Percentiles rank a stretch among this genome's conserved stretches.
These are phyloP conservation scores for Populus tremula DNA, from an alignment of 345 rosid species.

Conservation along the genomic window DNA sequence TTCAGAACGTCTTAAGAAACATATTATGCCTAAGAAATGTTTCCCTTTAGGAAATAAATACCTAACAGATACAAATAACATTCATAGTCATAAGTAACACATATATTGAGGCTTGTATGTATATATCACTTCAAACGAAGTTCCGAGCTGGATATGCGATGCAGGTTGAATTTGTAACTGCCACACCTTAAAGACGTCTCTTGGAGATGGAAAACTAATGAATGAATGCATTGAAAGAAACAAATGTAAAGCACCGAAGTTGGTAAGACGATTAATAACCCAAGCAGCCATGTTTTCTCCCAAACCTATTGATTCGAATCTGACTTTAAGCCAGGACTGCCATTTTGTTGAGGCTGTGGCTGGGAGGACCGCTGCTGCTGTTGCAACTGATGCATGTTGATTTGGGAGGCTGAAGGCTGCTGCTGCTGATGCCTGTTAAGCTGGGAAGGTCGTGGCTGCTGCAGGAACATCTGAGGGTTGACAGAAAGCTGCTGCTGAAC, in stretches of 20 bases:
- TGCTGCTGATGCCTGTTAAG: conserved; percentile 38
- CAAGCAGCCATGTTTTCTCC: conserved; percentile 2
- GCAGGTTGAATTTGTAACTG: conserved; percentile 16
- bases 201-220: conserved; percentile 34
- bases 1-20: conserved; percentile 18
- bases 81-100: conserved; percentile 11
- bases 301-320: conserved; percentile 53
- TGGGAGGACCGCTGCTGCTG: conserved; percentile 22
- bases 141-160: conserved; percentile 26
- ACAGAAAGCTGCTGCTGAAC: conserved; percentile 41
- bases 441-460: conserved; percentile 42
- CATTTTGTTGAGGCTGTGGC: conserved; percentile 41
- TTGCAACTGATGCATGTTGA: conserved; percentile 20
- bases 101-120: conserved; percentile 18
- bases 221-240: conserved; percentile 30
- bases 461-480: conserved; percentile 53
- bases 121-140: conserved; percentile 18
- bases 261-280: background rate
- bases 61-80: conserved; percentile 23
- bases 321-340: conserved; percentile 40
- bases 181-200: conserved; percentile 11
- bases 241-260: conserved; percentile 10
- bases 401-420: conserved; percentile 8
- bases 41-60: conserved; percentile 23
- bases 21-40: conserved; percentile 22